phyloP scores from a whole-genome alignment of 768 basidiomycete species.

The Leccinum ochraceum region DNA sequence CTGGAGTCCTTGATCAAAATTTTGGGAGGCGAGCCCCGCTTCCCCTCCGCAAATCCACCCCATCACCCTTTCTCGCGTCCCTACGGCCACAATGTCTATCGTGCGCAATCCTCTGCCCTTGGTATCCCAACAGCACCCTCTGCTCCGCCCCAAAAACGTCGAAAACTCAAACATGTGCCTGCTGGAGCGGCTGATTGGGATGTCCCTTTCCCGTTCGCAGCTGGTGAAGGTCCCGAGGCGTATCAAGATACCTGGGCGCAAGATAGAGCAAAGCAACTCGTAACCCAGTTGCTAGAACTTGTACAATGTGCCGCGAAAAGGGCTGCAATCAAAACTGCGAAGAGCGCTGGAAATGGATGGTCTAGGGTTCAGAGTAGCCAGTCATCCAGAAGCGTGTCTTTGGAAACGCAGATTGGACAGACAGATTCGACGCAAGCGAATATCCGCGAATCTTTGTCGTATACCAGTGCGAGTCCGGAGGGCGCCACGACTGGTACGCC shows the following conservation, averaged over 20 bases:
- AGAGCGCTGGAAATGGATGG: slow-evolving; percentile 16
- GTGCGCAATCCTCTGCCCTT: neutral
- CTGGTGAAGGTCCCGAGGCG: slow-evolving; percentile 69
- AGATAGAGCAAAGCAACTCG: slow-evolving; percentile 60
- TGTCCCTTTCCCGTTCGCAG: slow-evolving; percentile 72
- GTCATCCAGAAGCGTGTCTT: slow-evolving; percentile 32
- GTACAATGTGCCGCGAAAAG: slow-evolving; percentile 62
- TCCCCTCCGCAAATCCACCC: slow-evolving; percentile 5
- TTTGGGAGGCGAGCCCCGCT: slow-evolving; percentile 40
- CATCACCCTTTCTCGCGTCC: slow-evolving; percentile 21
- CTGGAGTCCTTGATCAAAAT: slow-evolving; percentile 62
- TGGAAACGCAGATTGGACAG: slow-evolving; percentile 13
- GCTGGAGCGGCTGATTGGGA: slow-evolving; percentile 85
- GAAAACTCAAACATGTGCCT: slow-evolving; percentile 66
- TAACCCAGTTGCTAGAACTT: slow-evolving; percentile 59
- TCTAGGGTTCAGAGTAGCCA: slow-evolving; percentile 37
- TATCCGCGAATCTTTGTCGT: neutral
- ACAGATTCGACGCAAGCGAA: neutral
- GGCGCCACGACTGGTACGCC: neutral
- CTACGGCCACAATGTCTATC: slow-evolving; percentile 16
- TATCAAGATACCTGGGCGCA: slow-evolving; percentile 67
- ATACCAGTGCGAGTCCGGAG: neutral
- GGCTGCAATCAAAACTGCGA: slow-evolving; percentile 52
- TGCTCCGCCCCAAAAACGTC: slow-evolving; percentile 48
- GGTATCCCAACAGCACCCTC: neutral